Evolutionary conservation across 2,329 filamentous ascomycete genomes (phyloP), one percentile per base, ranked within the genome.

Genomic region (Pseudocercospora musae): DNA sequence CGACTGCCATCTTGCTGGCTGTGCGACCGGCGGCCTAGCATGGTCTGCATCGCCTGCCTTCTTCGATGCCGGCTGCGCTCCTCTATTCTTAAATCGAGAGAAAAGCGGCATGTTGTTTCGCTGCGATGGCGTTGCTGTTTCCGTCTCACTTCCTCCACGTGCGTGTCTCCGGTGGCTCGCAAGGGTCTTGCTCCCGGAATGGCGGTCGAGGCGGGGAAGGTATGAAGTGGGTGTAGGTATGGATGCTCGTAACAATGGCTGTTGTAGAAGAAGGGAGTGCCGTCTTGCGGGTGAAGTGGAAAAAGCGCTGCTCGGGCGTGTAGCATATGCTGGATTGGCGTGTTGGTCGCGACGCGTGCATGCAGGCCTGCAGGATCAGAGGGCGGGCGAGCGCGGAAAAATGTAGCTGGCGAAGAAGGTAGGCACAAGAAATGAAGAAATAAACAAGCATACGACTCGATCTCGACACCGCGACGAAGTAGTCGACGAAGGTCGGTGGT

Each of bases 1-100:
- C 90, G 64, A 91, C 90, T 74, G 67, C 89, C 92, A 97, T 77
- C 84, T 85, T 25, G 58, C 62, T 60, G 90, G 90, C 78, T 92
- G 92, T 64, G 82, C 78, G 10, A 31, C 29, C n/a, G 25, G 29
- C 40, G 87, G 85, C 82, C 70, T 70, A 78, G 85, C 58, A 53
- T 66, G 68, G 62, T 59, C 61, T 33, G 60, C 44, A 57, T 67
- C 65, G 31, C 67, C 60, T 49, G 71, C 65, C 27, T 64, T 62
- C 79, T 92, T 90, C 62, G 80, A 78, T 76, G 86, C 88, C 62
- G 72, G 79, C 76, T 69, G 80, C 78, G 67, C 64, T 79, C 95
- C 91, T 79, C 89, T 92, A 80, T 85, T 84, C 82, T 91, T 92
- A 78, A 94, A 85, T 62, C 80, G 82, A 62, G 83, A 84, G 72